Evolutionary conservation across 2,329 filamentous ascomycete genomes (phyloP).

Genomic region (Hypoxylon sp.): DNA sequence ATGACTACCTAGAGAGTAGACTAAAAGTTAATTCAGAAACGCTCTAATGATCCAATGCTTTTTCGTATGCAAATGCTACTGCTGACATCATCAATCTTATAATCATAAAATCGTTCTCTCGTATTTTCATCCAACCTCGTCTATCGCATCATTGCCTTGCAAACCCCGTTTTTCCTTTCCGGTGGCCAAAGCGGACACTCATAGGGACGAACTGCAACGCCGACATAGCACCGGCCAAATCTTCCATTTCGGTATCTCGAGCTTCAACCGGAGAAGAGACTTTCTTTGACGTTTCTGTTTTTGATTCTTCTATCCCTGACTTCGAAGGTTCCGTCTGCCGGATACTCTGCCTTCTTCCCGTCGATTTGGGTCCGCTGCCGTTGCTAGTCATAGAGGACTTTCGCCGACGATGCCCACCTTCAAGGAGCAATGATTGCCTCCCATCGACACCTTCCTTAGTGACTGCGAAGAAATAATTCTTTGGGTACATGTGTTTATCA

Average conservation of each 20-base stretch:
- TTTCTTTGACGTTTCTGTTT: slow-evolving; percentile 35
- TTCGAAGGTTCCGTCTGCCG: slow-evolving; percentile 43
- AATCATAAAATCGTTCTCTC: slow-evolving; percentile 37
- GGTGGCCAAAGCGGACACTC: slow-evolving; percentile 75
- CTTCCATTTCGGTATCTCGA: slow-evolving; percentile 71
- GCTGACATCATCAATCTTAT: slow-evolving; percentile 24
- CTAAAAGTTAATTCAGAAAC: slow-evolving; percentile 31
- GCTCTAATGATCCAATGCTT: slow-evolving; percentile 13
- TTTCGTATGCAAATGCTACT: slow-evolving; percentile 22
- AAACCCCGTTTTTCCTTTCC: slow-evolving; percentile 68
- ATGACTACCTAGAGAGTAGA: slow-evolving; percentile 19
- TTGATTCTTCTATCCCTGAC: slow-evolving; percentile 29
- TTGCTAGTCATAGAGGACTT: slow-evolving; percentile 62
- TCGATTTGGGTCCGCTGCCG: slow-evolving; percentile 48
- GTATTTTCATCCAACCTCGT: slow-evolving; percentile 42
- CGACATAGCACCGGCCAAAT: slow-evolving; percentile 77
- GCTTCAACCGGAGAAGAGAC: slow-evolving; percentile 42
- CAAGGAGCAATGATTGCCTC: slow-evolving; percentile 81
- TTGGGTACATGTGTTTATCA: slow-evolving; percentile 94
- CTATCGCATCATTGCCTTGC: slow-evolving; percentile 60
- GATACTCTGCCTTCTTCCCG: slow-evolving; percentile 52
- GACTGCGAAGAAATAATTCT: slow-evolving; percentile 88
- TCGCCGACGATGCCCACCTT: slow-evolving; percentile 65
- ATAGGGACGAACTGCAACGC: slow-evolving; percentile 78
- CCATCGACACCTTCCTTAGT: slow-evolving; percentile 92